Base-by-base conservation (phyloP, 805 yeast genomes). In the Wickerhamiella spandovensis region DNA sequence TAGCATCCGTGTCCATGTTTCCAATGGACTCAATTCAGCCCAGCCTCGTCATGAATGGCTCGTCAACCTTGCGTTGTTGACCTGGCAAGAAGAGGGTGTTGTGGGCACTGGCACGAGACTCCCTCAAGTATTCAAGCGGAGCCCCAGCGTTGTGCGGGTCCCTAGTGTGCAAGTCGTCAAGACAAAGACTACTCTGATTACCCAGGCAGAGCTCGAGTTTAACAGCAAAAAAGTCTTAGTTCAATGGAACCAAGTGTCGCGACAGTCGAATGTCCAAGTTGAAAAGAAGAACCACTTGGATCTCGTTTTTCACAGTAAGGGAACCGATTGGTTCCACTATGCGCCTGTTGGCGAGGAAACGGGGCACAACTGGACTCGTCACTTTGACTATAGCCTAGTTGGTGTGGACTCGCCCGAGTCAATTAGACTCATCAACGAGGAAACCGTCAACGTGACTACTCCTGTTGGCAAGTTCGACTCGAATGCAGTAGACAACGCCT, bases 1-100 rank as follows among this genome's bases (percentile, higher is more conserved):
- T 6, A 69, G 67, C 46, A 64, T 83, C 44, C 76, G 72, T 54
- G 66, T 83, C 15, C 68, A 74, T 6, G 79, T 80, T 56, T 78
- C 17, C 12, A 54, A 59, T 43, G 54, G 56, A 3, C 45, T 47
- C 35, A 54, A 53, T 20, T 35, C 45, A 25, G 43, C 51, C 18
- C 47, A 43, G 20, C 37, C 58, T 21, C 51, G 41, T 7, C 37
- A 50, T 13, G 55, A 63, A 46, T 65, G 68, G 68, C 56, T 64
- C n/a, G 49, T 65, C 24, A 59, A 56, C 47, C 64, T 62, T 5
- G 60, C 60, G 18, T 52, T 65, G 1, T 51, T 60, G 17, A 51
- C 56, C 3, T 65, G 68, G 68, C 54, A 61, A 37, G 50, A 51
- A 6, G 30, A 30, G 1, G 64, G 59, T 10, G 50, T 54, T 13